These are phyloP conservation scores for Corynespora cassiicola DNA, from an alignment of 2,329 filamentous ascomycete genomes.

Conservation along the genomic window DNA sequence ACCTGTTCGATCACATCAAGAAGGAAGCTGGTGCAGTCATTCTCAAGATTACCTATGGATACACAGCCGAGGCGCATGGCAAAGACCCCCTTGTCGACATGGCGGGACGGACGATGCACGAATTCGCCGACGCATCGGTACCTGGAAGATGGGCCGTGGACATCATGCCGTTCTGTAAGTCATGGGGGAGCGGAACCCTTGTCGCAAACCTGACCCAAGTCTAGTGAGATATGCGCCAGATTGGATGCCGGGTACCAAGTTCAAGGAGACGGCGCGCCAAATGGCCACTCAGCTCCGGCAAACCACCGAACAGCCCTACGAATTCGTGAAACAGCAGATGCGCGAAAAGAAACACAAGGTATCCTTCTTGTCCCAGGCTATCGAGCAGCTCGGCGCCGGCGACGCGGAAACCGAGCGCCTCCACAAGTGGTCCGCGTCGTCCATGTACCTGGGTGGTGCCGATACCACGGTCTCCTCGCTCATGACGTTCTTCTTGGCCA, in stretches of 20 bases:
- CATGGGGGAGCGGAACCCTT: neutral
- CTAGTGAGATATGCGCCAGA: constrained; percentile 51
- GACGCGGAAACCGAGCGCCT: constrained; percentile 41
- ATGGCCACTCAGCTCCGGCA: constrained; percentile 42
- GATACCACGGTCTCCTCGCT: constrained; percentile 53
- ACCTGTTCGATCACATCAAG: constrained; percentile 33
- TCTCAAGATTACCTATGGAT: constrained; percentile 46
- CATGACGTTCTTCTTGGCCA: constrained; percentile 58
- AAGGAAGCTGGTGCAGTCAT: constrained; percentile 36
- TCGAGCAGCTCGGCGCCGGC: constrained; percentile 40
- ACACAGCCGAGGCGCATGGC: constrained; percentile 49
- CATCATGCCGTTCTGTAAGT: constrained; percentile 51
- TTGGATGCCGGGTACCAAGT: constrained; percentile 55
- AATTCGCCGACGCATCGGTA: constrained; percentile 48
- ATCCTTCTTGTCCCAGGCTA: constrained; percentile 50
- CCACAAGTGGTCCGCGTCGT: constrained; percentile 51
- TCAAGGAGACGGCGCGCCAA: constrained; percentile 49
- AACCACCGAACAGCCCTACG: constrained; percentile 50
- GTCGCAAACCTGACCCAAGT: neutral
- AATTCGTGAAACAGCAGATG: constrained; percentile 52
- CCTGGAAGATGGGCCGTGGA: constrained; percentile 57
- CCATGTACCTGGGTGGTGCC: constrained; percentile 54
- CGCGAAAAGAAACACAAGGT: constrained; percentile 29
- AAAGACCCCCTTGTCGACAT: constrained; percentile 54
- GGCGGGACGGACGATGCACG: constrained; percentile 47